Evolutionary conservation across 2,329 filamentous ascomycete species (phyloP).

Genomic region (Colletotrichum phormii): DNA sequence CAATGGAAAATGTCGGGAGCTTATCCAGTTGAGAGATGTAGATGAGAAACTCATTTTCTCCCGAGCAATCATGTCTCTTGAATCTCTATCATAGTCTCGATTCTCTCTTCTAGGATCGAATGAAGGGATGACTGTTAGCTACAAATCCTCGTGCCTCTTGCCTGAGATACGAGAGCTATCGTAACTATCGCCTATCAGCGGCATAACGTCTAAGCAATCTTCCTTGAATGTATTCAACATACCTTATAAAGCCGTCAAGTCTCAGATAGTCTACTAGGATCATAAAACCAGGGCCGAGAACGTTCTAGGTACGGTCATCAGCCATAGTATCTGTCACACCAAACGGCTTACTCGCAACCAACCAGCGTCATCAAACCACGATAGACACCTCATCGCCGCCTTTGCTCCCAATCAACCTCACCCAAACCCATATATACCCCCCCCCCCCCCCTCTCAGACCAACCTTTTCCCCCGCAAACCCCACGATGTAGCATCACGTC

Average conservation of each 20-base stretch:
- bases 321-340: not conserved
- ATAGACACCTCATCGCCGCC: not conserved
- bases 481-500: not conserved
- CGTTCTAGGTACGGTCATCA: not conserved
- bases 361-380: not conserved
- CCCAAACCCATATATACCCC: slow-evolving; percentile 19
- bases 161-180: not conserved
- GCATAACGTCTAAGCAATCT: not conserved
- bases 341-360: not conserved
- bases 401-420: not conserved
- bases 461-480: not conserved
- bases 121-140: not conserved
- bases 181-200: not conserved
- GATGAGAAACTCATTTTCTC: not conserved
- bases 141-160: not conserved
- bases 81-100: not conserved
- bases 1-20: too few species aligned
- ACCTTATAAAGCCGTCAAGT: not conserved
- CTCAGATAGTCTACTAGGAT: not conserved
- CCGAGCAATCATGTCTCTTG: not conserved
- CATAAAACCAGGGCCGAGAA: not conserved
- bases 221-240: not conserved
- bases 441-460: not conserved
- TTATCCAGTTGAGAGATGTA: not conserved
- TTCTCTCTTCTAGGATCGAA: not conserved